Evolutionary conservation across 495 filamentous ascomycete genomes (phyloP).

Genomic region (Tuber indicum): DNA sequence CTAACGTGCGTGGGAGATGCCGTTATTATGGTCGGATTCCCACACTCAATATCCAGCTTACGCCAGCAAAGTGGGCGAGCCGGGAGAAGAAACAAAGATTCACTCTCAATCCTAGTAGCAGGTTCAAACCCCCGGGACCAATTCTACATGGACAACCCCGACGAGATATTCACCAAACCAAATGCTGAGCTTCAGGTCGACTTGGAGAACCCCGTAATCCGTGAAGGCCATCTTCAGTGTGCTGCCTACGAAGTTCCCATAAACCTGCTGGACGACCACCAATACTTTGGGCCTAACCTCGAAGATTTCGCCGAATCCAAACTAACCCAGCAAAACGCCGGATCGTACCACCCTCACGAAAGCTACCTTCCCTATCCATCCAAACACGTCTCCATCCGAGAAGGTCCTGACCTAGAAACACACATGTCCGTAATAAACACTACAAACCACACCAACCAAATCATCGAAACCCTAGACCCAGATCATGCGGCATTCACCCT

Average conservation of each 20-base stretch:
- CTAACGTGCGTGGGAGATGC: constrained; percentile 54
- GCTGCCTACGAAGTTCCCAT: constrained; percentile 95
- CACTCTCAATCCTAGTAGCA: constrained; percentile 83
- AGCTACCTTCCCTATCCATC: constrained; percentile 82
- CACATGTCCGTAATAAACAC: constrained; percentile 92
- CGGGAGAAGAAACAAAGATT: constrained; percentile 88
- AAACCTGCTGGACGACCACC: constrained; percentile 61
- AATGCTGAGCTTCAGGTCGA: constrained; percentile 86
- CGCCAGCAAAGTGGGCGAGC: constrained; percentile 93
- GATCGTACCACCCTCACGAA: constrained; percentile 84
- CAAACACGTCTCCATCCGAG: constrained; percentile 77
- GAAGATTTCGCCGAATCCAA: constrained; percentile 65
- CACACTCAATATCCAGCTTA: constrained; percentile 88
- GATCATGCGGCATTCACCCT: constrained; percentile 91
- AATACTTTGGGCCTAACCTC: constrained; percentile 75
- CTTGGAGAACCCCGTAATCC: constrained; percentile 78
- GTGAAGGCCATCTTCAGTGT: constrained; percentile 92
- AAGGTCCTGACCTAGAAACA: constrained; percentile 61
- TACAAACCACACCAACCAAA: constrained; percentile 69
- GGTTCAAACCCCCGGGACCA: constrained; percentile 90
- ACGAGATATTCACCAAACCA: constrained; percentile 91
- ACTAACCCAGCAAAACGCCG: constrained; percentile 53
- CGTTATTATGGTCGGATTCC: constrained; percentile 88
- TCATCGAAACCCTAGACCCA: constrained; percentile 93
- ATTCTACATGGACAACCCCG: constrained; percentile 92